Evolutionary conservation across 768 basidiomycete genomes (phyloP).

Genomic region (Favolaschia claudopus): DNA sequence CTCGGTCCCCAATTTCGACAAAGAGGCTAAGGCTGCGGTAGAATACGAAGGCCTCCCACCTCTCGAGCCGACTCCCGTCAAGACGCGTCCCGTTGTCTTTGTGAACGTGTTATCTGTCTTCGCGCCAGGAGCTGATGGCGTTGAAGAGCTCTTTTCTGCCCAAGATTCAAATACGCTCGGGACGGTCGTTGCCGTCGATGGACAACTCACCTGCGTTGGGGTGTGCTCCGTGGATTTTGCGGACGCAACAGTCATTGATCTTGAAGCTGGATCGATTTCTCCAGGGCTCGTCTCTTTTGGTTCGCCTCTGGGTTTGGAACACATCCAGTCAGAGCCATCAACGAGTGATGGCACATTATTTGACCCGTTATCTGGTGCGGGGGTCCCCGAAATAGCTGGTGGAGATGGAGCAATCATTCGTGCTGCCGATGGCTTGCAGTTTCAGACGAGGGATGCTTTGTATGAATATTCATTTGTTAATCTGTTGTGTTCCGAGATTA

Average conservation of each 20-base stretch:
- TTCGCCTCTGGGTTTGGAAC: conserved; percentile 70
- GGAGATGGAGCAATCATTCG: conserved; percentile 61
- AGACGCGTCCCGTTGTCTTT: conserved; percentile 57
- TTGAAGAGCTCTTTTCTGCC: conserved; percentile 40
- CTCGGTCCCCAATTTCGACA: conserved; percentile 72
- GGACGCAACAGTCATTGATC: conserved; percentile 56
- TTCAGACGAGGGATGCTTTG: conserved; percentile 74
- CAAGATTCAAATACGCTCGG: conserved; percentile 32
- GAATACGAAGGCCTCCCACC: conserved; percentile 80
- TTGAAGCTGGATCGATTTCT: conserved; percentile 73
- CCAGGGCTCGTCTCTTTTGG: conserved; percentile 79
- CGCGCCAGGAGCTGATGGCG: conserved; percentile 31
- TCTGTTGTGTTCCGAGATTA: neutral
- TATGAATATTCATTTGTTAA: conserved; percentile 43
- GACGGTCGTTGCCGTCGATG: conserved; percentile 51
- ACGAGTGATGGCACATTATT: conserved; percentile 73
- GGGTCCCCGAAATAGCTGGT: conserved; percentile 57
- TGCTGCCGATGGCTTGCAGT: conserved; percentile 79
- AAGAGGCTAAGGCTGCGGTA: conserved; percentile 68
- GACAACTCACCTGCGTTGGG: conserved; percentile 61
- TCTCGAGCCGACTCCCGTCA: conserved; percentile 51
- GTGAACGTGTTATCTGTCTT: conserved; percentile 66
- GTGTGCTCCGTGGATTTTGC: conserved; percentile 18
- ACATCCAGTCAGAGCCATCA: conserved; percentile 71
- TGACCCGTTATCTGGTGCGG: conserved; percentile 55